Evolutionary conservation across 208 protist genomes (phyloP).

Genomic region (Leishmania martiniquensis): DNA sequence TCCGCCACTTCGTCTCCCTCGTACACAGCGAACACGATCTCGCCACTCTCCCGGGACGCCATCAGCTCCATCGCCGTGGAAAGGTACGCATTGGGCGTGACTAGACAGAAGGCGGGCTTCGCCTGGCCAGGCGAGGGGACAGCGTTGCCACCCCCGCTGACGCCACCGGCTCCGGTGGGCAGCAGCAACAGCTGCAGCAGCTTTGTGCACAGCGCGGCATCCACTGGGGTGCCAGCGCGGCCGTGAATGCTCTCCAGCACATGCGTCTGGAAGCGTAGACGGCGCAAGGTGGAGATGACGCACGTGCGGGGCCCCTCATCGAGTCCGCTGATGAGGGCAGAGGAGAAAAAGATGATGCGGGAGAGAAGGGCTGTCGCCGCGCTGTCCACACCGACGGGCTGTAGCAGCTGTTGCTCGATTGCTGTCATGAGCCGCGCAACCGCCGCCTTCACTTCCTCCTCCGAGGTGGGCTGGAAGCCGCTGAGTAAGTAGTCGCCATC

Average conservation of each 20-base stretch:
- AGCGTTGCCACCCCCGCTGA: conserved; percentile 1
- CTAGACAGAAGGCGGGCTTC: conserved; percentile 33
- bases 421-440: conserved; percentile 48
- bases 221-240: conserved; percentile 64
- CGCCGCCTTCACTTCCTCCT: conserved; percentile 42
- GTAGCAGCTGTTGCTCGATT: conserved; percentile 53
- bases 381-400: conserved; percentile 1
- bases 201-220: conserved; percentile 78
- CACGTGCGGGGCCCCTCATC: conserved; percentile 39
- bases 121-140: neutral
- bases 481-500: conserved; percentile 82
- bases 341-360: conserved; percentile 75
- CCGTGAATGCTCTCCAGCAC: conserved; percentile 61
- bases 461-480: conserved; percentile 59
- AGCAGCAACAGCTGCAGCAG: conserved; percentile 49
- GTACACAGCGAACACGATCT: conserved; percentile 66
- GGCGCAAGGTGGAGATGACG: conserved; percentile 62
- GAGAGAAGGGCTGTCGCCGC: conserved; percentile 28
- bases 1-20: conserved; percentile 67
- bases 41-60: conserved; percentile 37
- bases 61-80: conserved; percentile 59
- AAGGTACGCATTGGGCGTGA: conserved; percentile 68
- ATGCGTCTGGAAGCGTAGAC: conserved; percentile 66
- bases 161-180: conserved; percentile 15
- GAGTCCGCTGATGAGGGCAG: conserved; percentile 50